Evolutionary conservation across 2,329 filamentous ascomycete species (phyloP).

Genomic region (Byssochlamys sp.): DNA sequence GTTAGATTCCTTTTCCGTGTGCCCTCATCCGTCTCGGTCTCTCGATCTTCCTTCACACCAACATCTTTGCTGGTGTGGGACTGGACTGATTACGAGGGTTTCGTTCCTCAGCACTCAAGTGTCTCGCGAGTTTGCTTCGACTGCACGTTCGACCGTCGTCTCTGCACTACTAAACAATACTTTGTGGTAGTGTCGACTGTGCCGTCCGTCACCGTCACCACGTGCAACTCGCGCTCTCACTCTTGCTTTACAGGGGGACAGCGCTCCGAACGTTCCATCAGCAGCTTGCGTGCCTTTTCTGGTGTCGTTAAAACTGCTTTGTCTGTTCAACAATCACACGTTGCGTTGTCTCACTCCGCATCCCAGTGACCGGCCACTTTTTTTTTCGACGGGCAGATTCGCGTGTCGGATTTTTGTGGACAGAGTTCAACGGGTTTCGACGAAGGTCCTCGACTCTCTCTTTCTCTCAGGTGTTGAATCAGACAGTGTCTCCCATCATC

Average conservation of each 20-base stretch:
- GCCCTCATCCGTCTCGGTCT: background rate
- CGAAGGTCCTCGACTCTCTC: background rate
- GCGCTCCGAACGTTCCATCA: constrained; percentile 4
- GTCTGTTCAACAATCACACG: background rate
- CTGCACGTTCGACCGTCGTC: constrained; percentile 5
- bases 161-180: constrained; percentile 9
- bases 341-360: background rate
- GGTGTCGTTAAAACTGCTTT: background rate
- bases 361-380: background rate
- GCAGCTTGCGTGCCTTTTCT: background rate
- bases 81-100: background rate
- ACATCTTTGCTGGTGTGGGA: background rate
- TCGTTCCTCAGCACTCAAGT: background rate
- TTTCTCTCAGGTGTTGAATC: constrained; percentile 6
- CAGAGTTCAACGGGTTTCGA: background rate
- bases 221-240: constrained; percentile 19
- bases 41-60: background rate
- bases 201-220: constrained; percentile 7
- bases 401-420: background rate
- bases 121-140: background rate
- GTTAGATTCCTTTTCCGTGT: constrained; percentile 7
- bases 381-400: background rate
- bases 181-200: background rate
- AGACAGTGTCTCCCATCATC: constrained; percentile 11
- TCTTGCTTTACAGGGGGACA: constrained; percentile 14